Evolutionary conservation across 768 basidiomycete species (phyloP), one percentile per base, ranked within the genome.

Genomic region (Boletus vermiculosoides): DNA sequence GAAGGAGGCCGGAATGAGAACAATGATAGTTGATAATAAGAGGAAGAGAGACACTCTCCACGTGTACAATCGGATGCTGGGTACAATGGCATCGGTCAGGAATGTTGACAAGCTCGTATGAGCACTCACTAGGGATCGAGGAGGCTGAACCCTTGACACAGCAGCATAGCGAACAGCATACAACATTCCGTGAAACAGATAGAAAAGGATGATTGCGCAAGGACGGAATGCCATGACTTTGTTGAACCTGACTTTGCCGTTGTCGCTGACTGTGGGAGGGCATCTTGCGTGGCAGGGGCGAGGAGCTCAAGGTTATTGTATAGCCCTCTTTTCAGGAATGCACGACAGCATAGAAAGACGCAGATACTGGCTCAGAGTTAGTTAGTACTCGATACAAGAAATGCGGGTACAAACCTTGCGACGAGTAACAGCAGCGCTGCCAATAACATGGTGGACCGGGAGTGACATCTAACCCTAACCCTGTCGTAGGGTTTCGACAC

Each of bases 151-250:
- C 80, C 87, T 71, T 94, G 91, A n/a, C 82, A 78, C 71, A 92
- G 81, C 6, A 93, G 74, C 54, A 93, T 75, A 13, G 83, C 59
- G 63, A 92, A 92, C 57, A 93, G 73, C 63, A 83, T 80, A 59
- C 85, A 86, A 50, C 85, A 83, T 71, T 92, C 92, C 1, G 87
- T 80, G 68, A 92, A 90, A 63, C 85, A 86, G 33, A 83, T 71
- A 0, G 88, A 80, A 63, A 94, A 92, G 8, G 85, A 68, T 1
- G 73, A 76, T 42, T 85, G 74, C 0, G 90, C 78, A 0, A 90
- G 65, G 4, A 70, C 67, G 0, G 85, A 83, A 60, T 90, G 87
- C 44, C 81, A 71, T 33, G 75, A 63, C 16, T 65, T 65, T 42
- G 57, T 59, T 57, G 57, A 62, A 57, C 22, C 61, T 45, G 48